phyloP scores from a whole-genome alignment of 1,139 yeast species.

The Sugiyamaella grinbergsii region DNA sequence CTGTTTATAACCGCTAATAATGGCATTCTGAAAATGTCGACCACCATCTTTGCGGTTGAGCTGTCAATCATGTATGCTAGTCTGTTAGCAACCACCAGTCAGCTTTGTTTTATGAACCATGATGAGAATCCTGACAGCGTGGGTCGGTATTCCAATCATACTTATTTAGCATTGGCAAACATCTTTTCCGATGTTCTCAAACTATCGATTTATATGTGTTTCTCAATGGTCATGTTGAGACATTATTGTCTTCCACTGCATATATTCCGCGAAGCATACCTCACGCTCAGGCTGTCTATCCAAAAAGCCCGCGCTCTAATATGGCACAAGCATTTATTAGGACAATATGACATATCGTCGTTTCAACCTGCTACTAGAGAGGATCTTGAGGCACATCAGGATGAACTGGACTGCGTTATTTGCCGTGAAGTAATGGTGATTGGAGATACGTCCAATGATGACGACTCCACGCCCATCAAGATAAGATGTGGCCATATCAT shows the following conservation, averaged over 20 bases:
- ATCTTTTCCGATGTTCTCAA: constrained; percentile 28
- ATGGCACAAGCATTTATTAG: constrained; percentile 30
- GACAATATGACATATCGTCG: constrained; percentile 47
- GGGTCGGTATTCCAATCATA: constrained; percentile 7
- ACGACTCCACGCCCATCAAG: constrained; percentile 28
- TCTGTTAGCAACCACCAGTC: constrained; percentile 28
- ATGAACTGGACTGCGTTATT: constrained; percentile 54
- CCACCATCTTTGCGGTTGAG: constrained; percentile 32
- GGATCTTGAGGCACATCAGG: constrained; percentile 53
- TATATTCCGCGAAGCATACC: constrained; percentile 36
- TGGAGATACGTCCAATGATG: constrained; percentile 10
- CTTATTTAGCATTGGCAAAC: constrained; percentile 21
- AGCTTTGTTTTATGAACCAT: constrained; percentile 20
- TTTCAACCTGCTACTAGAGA: constrained; percentile 51
- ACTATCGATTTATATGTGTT: constrained; percentile 30
- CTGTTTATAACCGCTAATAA: constrained; percentile 17
- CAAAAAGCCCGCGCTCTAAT: constrained; percentile 35
- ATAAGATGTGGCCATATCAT: constrained; percentile 71
- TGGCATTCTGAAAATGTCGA: constrained; percentile 26
- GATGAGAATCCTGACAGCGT: not conserved
- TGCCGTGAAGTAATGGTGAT: constrained; percentile 49
- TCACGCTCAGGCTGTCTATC: constrained; percentile 34
- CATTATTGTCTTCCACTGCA: constrained; percentile 37
- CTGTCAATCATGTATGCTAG: constrained; percentile 30
- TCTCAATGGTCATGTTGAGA: constrained; percentile 34